Evolutionary conservation across 169 alveolate genomes (phyloP).

Genomic region (Plasmodium coatneyi): DNA sequence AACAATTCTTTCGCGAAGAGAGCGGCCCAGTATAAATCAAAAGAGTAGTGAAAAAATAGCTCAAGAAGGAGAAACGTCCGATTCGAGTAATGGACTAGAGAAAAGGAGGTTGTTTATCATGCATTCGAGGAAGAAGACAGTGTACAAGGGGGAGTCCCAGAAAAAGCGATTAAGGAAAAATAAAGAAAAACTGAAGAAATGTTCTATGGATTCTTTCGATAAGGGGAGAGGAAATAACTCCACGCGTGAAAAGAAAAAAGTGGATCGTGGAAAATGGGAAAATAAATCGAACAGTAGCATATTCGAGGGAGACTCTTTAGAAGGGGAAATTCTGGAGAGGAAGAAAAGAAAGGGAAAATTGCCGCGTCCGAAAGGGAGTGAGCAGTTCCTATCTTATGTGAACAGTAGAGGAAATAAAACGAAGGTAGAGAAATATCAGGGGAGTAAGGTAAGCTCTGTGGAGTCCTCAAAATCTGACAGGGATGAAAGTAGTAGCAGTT

Average conservation of each 20-base stretch:
- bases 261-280: conserved; percentile 1
- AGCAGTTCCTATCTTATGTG: background rate
- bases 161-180: conserved; percentile 14
- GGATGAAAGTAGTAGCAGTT: background rate
- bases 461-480: background rate
- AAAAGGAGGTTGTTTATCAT: background rate
- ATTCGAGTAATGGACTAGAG: background rate
- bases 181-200: background rate
- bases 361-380: background rate
- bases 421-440: background rate
- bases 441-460: background rate
- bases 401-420: background rate
- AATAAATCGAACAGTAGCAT: background rate
- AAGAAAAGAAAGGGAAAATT: background rate
- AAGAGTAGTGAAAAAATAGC: background rate
- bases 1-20: background rate
- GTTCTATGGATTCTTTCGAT: background rate
- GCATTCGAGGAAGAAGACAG: background rate
- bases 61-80: background rate
- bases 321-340: background rate
- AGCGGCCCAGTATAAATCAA: background rate
- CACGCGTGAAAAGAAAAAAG: background rate
- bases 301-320: background rate
- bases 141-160: background rate
- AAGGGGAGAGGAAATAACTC: background rate